Percentiles rank a stretch among this genome's conserved stretches.
Evolutionary conservation across 106 monocot species (phyloP).

Genomic region (Platanthera zijinensis): DNA sequence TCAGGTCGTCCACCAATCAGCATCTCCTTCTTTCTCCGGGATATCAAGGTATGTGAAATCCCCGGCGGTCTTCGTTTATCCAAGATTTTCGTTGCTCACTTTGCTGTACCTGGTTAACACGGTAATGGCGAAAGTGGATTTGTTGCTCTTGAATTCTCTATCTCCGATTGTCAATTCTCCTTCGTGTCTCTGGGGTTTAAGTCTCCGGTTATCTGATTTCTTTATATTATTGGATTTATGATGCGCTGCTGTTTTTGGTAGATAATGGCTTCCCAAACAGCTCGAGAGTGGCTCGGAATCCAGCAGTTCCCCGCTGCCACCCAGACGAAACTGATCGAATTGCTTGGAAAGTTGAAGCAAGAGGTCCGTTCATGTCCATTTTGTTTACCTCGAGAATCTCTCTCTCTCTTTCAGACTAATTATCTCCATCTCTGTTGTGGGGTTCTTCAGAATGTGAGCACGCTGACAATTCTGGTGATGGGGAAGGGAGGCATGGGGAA

Average conservation of each 20-base stretch:
- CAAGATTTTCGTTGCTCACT: neutral
- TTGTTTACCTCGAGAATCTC: neutral
- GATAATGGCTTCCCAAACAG: constrained; percentile 36
- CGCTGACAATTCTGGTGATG: constrained; percentile 88
- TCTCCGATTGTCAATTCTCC: neutral
- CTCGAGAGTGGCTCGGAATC: constrained; percentile 81
- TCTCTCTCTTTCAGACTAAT: neutral
- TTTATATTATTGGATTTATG: neutral
- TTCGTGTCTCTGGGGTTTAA: neutral
- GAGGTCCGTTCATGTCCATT: constrained; percentile 36
- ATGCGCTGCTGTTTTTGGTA: neutral
- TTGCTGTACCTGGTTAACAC: neutral
- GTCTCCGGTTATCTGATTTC: neutral
- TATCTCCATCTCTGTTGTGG: neutral
- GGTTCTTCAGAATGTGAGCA: constrained; percentile 56
- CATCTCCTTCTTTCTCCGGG: neutral
- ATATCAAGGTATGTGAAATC: neutral
- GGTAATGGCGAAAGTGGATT: neutral
- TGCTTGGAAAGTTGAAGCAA: constrained; percentile 68
- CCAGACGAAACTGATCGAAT: constrained; percentile 70
- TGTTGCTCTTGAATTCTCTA: neutral
- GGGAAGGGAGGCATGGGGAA: constrained; percentile 96
- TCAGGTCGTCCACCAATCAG: neutral
- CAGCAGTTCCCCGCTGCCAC: constrained; percentile 82
- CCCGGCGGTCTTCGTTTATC: neutral